Conservation (phyloP, 345 rosid species). For the Murraya koenigii region DNA sequence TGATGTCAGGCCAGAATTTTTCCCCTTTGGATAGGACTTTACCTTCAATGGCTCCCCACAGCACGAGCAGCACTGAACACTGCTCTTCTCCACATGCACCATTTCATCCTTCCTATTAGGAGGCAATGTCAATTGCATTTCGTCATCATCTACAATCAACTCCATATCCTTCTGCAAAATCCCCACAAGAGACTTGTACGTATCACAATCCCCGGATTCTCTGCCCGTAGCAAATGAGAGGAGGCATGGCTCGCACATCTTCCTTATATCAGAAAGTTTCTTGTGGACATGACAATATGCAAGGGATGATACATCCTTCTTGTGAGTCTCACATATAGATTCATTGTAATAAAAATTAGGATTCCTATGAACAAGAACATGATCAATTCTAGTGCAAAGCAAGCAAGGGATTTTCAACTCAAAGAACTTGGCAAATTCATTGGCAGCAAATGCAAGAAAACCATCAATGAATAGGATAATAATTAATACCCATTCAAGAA, state of each 20-base stretch:
- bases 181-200: constrained; percentile 77
- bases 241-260: constrained; percentile 89
- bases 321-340: constrained; percentile 71
- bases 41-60: constrained; percentile 67
- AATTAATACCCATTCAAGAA: constrained; percentile 80
- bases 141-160: constrained; percentile 61
- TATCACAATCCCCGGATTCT: constrained; percentile 61
- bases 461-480: constrained; percentile 66
- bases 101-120: constrained; percentile 35
- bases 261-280: constrained; percentile 73
- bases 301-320: constrained; percentile 70
- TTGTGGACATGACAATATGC: constrained; percentile 85
- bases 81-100: constrained; percentile 18
- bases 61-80: constrained; percentile 49
- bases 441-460: constrained; percentile 54
- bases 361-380: constrained; percentile 40
- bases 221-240: constrained; percentile 85
- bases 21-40: constrained; percentile 33
- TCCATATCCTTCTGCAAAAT: constrained; percentile 78
- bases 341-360: constrained; percentile 73
- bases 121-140: constrained; percentile 41
- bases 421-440: constrained; percentile 70
- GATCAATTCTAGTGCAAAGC: constrained; percentile 84
- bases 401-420: constrained; percentile 80
- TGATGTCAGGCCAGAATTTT: constrained; percentile 24